Evolutionary conservation across 202 grass and related monocot genomes (phyloP), one percentile per base, ranked within the genome.

Genomic region (Schoenoplectus tabernaemontani): DNA sequence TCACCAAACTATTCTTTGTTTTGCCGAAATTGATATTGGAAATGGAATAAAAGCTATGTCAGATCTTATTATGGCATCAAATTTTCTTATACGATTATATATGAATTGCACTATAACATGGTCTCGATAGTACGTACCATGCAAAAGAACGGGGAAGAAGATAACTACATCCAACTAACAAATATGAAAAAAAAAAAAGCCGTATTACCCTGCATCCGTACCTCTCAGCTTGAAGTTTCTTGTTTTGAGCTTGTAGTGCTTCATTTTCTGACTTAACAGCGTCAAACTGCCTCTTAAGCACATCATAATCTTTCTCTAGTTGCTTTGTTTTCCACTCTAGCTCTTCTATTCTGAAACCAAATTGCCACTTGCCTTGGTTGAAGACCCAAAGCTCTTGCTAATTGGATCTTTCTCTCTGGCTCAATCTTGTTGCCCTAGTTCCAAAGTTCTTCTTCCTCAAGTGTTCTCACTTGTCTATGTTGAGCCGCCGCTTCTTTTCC

Each of bases 371-470:
- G 96, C 50, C 96, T 86, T 3, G 96, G 96, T 84, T 95, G 90
- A 67, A 99, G 87, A 0, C 92, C 90, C 34, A 99, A 86, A 23
- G 88, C 92, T 69, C 83, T 83, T 8, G 96, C 96, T 37, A 99
- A 78, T 87, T 99, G 96, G 64, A 93, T 82, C 81, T 99, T 99
- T 28, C 96, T 87, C 82, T 99, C 96, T 9, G 96, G 90, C 82
- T 99, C 96, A 43, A 99, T 90, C 83, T 96, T 99, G 83, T 96
- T 99, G 20, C n/a, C 90, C 92, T 33, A 99, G 83, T 85, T 99
- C n/a, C 96, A 71, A 99, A 99, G 87, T 91, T 99, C 90, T 91
- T 96, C n/a, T n/a, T n/a, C n/a, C 88, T 99, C 96, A 81, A 99
- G 76, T 38, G 90, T 93, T 87, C 90, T 84, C 82, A 99, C 96